Percentiles rank a stretch among this genome's conserved stretches.
These are phyloP conservation scores for Talaromyces ruber DNA, from an alignment of 495 filamentous ascomycete species.

Conservation along the genomic window DNA sequence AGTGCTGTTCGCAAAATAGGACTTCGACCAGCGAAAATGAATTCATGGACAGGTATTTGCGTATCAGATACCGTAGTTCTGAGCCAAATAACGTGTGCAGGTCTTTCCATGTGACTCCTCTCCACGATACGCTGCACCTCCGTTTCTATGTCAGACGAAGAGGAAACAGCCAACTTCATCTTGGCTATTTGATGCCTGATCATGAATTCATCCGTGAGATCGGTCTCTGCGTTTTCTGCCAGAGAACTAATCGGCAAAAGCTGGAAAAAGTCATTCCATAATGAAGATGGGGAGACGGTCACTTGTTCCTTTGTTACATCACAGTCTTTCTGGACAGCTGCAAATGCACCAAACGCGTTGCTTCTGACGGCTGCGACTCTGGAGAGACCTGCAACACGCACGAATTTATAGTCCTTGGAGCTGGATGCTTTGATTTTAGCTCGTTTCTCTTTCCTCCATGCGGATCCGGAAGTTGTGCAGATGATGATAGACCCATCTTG, in stretches of 20 bases:
- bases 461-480: slow-evolving; percentile 82
- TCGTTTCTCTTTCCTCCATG: slow-evolving; percentile 80
- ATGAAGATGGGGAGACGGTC: slow-evolving; percentile 45
- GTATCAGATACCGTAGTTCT: slow-evolving; percentile 55
- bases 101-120: slow-evolving; percentile 5
- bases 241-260: slow-evolving; percentile 53
- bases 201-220: slow-evolving; percentile 15
- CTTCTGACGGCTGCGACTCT: slow-evolving; percentile 75
- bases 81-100: slow-evolving; percentile 33
- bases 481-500: slow-evolving; percentile 94
- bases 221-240: slow-evolving; percentile 15
- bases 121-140: slow-evolving; percentile 38
- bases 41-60: slow-evolving; percentile 72
- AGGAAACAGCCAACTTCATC: slow-evolving; percentile 39
- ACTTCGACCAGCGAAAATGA: slow-evolving; percentile 68
- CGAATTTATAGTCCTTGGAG: slow-evolving; percentile 80
- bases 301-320: slow-evolving; percentile 74
- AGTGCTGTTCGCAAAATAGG: slow-evolving; percentile 56
- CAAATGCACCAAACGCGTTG: slow-evolving; percentile 81
- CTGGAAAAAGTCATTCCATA: slow-evolving; percentile 68
- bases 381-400: slow-evolving; percentile 78
- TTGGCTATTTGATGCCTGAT: slow-evolving; percentile 10
- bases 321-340: slow-evolving; percentile 77
- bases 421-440: slow-evolving; percentile 67
- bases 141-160: slow-evolving; percentile 46